Percentiles rank a stretch among this genome's conserved stretches.
Conservation (phyloP, 2,329 filamentous ascomycete genomes). For the Fusarium beomiforme region DNA sequence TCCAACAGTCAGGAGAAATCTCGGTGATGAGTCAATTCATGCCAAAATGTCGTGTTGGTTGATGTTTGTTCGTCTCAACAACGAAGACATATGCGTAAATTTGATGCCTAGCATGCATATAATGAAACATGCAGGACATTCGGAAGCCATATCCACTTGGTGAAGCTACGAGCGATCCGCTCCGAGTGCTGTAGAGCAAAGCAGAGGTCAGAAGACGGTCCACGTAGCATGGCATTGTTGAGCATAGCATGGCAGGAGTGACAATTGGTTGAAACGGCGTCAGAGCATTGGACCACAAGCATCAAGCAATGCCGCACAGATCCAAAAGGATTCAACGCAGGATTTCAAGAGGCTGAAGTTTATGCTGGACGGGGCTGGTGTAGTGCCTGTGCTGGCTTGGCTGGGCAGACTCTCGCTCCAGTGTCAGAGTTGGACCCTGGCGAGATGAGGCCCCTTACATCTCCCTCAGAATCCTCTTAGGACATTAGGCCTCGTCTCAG, state of each 20-base stretch:
- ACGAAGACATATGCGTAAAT: not conserved
- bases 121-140: constrained; percentile 27
- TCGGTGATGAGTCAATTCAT: constrained; percentile 19
- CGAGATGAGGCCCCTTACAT: constrained; percentile 38
- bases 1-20: not conserved
- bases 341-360: constrained; percentile 3
- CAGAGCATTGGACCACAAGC: constrained; percentile 5
- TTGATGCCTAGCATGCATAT: constrained; percentile 7
- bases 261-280: not conserved
- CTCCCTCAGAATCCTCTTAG: constrained; percentile 33
- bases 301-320: constrained; percentile 21
- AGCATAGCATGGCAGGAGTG: not conserved
- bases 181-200: not conserved
- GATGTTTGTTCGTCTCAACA: not conserved
- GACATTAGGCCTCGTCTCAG: constrained; percentile 31
- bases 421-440: constrained; percentile 1
- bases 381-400: not conserved
- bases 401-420: not conserved
- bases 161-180: constrained; percentile 4
- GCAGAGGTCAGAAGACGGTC: constrained; percentile 19
- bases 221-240: constrained; percentile 17
- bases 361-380: not conserved
- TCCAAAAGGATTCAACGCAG: constrained; percentile 25
- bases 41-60: not conserved
- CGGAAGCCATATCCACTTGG: constrained; percentile 1